phyloP scores from a whole-genome alignment of 1,284 basidiomycete genomes.

The Neolentinus lepideus region DNA sequence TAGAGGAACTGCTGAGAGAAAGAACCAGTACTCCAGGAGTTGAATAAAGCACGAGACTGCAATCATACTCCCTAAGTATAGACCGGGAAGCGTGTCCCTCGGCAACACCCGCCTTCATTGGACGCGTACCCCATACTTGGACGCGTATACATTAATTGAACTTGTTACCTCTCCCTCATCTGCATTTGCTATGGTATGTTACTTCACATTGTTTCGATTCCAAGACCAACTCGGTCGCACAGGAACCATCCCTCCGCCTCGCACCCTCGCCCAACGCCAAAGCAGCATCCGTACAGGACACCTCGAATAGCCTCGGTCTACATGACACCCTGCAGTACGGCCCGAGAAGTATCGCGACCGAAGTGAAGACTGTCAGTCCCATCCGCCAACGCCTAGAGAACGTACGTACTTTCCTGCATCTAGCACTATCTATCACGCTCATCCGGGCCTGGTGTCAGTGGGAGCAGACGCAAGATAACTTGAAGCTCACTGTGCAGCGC shows the following conservation, averaged over 20 bases:
- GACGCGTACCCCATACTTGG: background rate
- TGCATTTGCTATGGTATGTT: background rate
- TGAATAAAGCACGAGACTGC: background rate
- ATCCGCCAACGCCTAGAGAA: slow-evolving; percentile 63
- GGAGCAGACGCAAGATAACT: slow-evolving; percentile 87
- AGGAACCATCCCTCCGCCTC: slow-evolving; percentile 64
- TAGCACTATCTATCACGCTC: background rate
- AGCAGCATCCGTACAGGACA: slow-evolving; percentile 61
- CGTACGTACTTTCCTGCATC: slow-evolving; percentile 31
- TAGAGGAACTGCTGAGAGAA: background rate
- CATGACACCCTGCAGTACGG: slow-evolving; percentile 79
- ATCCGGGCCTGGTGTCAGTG: slow-evolving; percentile 54
- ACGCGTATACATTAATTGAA: background rate
- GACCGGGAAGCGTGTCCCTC: too few species aligned
- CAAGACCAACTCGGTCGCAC: background rate
- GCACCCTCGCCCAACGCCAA: slow-evolving; percentile 52
- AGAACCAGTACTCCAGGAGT: background rate
- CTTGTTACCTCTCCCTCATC: background rate
- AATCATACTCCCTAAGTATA: background rate
- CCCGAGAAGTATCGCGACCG: slow-evolving; percentile 64
- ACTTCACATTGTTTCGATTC: background rate
- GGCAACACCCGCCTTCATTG: background rate
- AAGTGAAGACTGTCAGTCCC: slow-evolving; percentile 48
- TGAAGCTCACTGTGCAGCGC: slow-evolving; percentile 81
- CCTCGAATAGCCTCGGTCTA: slow-evolving; percentile 64